phyloP scores from a whole-genome alignment of 78 protist species.

The Anaeramoeba flamelloides region DNA sequence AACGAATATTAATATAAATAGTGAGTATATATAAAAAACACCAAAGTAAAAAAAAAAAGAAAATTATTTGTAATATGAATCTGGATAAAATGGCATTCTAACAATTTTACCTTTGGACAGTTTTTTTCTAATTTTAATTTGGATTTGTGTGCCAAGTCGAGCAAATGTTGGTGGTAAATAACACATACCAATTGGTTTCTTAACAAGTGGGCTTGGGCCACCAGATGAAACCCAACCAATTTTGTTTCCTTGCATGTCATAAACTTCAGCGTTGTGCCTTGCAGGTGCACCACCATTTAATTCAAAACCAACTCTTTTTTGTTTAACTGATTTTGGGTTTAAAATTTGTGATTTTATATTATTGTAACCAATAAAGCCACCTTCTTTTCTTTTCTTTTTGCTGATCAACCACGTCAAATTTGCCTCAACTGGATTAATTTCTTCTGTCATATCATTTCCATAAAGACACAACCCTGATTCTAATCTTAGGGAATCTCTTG shows the following conservation, averaged over 20 bases:
- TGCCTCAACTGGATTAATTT: constrained; percentile 66
- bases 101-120: constrained; percentile 19
- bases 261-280: constrained; percentile 22
- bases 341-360: constrained; percentile 49
- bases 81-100: constrained; percentile 73
- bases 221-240: constrained; percentile 77
- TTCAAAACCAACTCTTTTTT: constrained; percentile 52
- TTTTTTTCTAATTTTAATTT: constrained; percentile 37
- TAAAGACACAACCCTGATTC: constrained; percentile 92
- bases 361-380: constrained; percentile 74
- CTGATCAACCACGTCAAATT: constrained; percentile 57
- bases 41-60: too few relatives aligned
- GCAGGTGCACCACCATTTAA: constrained; percentile 61
- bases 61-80: constrained; percentile 53
- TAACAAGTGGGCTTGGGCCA: constrained; percentile 44
- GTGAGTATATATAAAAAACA: too few relatives aligned
- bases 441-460: constrained; percentile 74
- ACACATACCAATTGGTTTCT: constrained; percentile 65
- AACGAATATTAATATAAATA: too few relatives aligned
- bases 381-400: constrained; percentile 49
- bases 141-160: constrained; percentile 20
- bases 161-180: constrained; percentile 22
- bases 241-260: not conserved
- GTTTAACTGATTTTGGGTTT: not conserved
- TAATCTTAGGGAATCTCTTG: constrained; percentile 78